These are phyloP conservation scores for Botrytis medusae DNA, from an alignment of 2,329 filamentous ascomycete genomes.

Conservation along the genomic window DNA sequence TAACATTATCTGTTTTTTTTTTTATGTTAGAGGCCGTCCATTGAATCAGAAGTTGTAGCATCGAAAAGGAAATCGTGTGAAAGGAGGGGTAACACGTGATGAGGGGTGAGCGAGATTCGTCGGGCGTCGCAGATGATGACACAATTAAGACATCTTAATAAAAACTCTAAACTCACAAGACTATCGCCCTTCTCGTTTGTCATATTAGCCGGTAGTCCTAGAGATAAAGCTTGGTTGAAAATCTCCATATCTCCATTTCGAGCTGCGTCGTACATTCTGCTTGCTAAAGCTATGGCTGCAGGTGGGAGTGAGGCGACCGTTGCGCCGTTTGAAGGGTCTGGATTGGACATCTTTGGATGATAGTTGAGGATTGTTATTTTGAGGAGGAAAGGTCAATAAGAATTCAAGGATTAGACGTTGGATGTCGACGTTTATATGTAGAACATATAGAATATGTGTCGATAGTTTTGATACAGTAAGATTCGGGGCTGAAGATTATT, in stretches of 20 bases:
- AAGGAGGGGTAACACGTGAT: background rate
- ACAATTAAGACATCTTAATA: too few relatives aligned
- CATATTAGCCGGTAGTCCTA: conserved; percentile 66
- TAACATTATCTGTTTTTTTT: conserved; percentile 63
- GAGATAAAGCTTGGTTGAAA: conserved; percentile 62
- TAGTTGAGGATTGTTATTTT: background rate
- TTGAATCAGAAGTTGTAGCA: background rate
- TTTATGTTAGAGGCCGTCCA: conserved; percentile 4
- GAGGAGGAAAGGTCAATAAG: background rate
- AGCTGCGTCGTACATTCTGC: conserved; percentile 66
- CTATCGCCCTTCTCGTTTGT: conserved; percentile 73
- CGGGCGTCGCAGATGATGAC: background rate
- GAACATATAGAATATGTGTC: background rate
- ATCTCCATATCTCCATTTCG: conserved; percentile 56
- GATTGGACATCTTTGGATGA: background rate
- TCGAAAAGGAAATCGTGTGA: background rate
- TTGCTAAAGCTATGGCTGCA: conserved; percentile 64
- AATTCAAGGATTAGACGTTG: background rate
- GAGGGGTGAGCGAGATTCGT: background rate
- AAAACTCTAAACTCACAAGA: conserved; percentile 48
- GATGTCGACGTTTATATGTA: background rate
- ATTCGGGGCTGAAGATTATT: conserved; percentile 6
- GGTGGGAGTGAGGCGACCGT: conserved; percentile 49
- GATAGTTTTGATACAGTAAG: background rate
- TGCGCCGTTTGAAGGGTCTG: background rate